Conservation (phyloP, 2,329 filamentous ascomycete species). For the Alternaria burnsii region DNA sequence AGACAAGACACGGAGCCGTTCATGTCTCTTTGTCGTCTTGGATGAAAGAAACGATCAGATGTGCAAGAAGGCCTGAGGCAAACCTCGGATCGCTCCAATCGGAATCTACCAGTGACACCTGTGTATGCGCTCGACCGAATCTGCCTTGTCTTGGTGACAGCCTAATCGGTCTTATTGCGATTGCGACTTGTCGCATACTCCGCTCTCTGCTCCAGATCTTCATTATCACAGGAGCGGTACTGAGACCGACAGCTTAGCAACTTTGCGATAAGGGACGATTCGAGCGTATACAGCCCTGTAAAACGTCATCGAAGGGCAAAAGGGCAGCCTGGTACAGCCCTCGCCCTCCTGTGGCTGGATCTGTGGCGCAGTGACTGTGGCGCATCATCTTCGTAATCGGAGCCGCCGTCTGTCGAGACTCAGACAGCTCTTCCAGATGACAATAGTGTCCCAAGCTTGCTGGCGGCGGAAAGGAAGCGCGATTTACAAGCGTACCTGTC, state of each 20-base stretch:
- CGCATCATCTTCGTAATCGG: background rate
- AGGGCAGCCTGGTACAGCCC: background rate
- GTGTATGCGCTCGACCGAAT: background rate
- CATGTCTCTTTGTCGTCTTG: background rate
- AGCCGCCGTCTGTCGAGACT: background rate
- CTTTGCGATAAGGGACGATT: background rate
- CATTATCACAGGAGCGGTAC: background rate
- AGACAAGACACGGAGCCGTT: background rate
- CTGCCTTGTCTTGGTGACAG: constrained; percentile 12
- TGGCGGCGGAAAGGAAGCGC: background rate
- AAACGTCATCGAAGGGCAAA: background rate
- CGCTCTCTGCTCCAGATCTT: background rate
- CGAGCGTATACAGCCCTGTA: background rate
- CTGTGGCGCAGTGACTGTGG: background rate
- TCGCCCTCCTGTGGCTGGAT: background rate
- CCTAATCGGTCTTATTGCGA: constrained; percentile 4
- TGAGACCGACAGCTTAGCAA: background rate
- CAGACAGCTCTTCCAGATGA: background rate
- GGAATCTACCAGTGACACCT: background rate
- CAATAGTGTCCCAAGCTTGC: background rate
- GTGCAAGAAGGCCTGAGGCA: background rate
- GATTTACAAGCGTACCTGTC: background rate
- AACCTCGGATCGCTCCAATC: background rate
- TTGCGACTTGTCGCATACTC: constrained; percentile 5
- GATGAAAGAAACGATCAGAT: background rate